These are phyloP conservation scores for Colletotrichum australisinense DNA, from an alignment of 2,329 filamentous ascomycete genomes.

Conservation along the genomic window DNA sequence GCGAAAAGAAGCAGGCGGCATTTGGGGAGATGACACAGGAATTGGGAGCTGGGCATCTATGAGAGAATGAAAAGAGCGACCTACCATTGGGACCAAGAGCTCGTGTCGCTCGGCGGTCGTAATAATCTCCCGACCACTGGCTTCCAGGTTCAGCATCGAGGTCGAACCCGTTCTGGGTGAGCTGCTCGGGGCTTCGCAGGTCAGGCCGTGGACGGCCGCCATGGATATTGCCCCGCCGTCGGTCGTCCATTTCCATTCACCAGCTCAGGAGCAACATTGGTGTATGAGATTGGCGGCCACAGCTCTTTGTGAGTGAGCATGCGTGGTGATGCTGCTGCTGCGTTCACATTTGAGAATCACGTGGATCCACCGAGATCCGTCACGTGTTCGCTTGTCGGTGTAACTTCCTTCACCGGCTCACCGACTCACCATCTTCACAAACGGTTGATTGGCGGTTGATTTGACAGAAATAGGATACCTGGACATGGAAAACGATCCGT, in stretches of 20 bases:
- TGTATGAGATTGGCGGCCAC: neutral
- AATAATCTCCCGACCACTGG: slow-evolving; percentile 33
- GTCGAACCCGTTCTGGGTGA: slow-evolving; percentile 12
- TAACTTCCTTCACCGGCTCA: slow-evolving; percentile 21
- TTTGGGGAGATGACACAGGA: neutral
- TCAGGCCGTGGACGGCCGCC: slow-evolving; percentile 9
- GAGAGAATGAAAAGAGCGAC: neutral
- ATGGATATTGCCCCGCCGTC: slow-evolving; percentile 2
- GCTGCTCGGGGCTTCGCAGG: slow-evolving; percentile 14
- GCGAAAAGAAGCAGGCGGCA: neutral
- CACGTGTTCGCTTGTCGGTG: slow-evolving; percentile 36
- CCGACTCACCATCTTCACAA: slow-evolving; percentile 25
- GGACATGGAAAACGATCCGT: neutral
- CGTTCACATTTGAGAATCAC: neutral
- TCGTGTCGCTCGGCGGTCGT: slow-evolving; percentile 28
- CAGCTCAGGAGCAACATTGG: neutral
- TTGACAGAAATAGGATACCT: neutral
- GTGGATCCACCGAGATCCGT: neutral
- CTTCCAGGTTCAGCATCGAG: slow-evolving; percentile 2
- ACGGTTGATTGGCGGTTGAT: neutral
- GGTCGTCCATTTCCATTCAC: slow-evolving; percentile 17
- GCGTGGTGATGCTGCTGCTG: slow-evolving; percentile 15
- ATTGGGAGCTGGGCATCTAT: neutral
- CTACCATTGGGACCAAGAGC: slow-evolving; percentile 32
- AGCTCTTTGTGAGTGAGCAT: neutral